These are phyloP conservation scores for Striga asiatica DNA, from an alignment of 257 asterid genomes.

Conservation along the genomic window DNA sequence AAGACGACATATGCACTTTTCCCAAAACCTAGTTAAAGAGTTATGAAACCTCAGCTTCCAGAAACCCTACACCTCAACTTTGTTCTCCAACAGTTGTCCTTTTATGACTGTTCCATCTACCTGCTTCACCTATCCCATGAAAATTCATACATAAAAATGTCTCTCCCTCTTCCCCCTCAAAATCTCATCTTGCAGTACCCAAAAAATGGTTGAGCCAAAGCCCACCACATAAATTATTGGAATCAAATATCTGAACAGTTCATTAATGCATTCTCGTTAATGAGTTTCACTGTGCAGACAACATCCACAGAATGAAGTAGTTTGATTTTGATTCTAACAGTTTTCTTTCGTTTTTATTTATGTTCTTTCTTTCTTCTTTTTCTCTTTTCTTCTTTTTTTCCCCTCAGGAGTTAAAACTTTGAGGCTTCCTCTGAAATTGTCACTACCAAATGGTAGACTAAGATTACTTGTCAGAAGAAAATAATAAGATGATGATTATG, in stretches of 20 bases:
- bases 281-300: neutral
- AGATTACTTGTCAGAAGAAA: conserved; percentile 5
- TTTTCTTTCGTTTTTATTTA: neutral
- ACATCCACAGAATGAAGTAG: neutral
- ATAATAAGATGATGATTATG: neutral
- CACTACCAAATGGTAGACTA: neutral
- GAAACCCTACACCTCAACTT: too few species aligned
- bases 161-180: too few species aligned
- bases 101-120: too few species aligned
- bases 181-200: neutral
- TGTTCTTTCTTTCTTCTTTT: neutral
- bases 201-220: neutral
- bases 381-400: neutral
- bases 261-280: too few species aligned
- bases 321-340: neutral
- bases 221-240: neutral
- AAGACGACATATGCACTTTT: too few species aligned
- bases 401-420: neutral
- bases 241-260: neutral
- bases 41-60: neutral
- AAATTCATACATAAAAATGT: too few species aligned
- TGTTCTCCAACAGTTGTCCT: too few species aligned
- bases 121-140: too few species aligned
- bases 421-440: neutral
- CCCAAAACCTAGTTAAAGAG: neutral